phyloP scores from a whole-genome alignment of 139 green algal species.

The Chlamydomonas asymmetrica region DNA sequence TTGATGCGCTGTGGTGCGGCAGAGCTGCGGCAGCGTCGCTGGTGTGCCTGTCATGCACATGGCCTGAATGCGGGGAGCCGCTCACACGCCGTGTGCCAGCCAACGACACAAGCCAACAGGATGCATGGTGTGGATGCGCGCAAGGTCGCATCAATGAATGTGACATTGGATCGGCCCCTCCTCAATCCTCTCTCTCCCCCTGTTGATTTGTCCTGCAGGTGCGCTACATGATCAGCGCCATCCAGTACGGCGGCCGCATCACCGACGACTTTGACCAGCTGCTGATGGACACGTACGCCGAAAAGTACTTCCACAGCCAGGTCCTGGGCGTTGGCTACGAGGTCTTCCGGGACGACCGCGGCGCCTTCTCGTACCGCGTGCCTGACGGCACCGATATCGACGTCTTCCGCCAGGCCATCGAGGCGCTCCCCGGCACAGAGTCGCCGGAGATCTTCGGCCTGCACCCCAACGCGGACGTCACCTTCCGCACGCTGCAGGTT shows the following conservation, averaged over 20 bases:
- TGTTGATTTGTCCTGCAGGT: too few relatives aligned
- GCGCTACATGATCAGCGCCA: slow-evolving; percentile 91
- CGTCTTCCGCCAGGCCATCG: slow-evolving; percentile 75
- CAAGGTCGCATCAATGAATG: too few relatives aligned
- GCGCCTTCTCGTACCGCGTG: slow-evolving; percentile 68
- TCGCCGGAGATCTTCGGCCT: slow-evolving; percentile 93
- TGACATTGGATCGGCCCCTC: too few relatives aligned
- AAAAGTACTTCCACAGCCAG: slow-evolving; percentile 75
- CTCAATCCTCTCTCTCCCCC: too few relatives aligned
- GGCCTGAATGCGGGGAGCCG: too few relatives aligned
- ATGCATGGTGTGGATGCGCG: too few relatives aligned
- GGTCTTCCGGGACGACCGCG: slow-evolving; percentile 72
- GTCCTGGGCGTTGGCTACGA: slow-evolving; percentile 43
- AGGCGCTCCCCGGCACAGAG: slow-evolving; percentile 72
- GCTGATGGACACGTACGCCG: slow-evolving; percentile 91
- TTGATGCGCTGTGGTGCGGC: slow-evolving; percentile 58
- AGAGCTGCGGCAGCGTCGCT: too few relatives aligned
- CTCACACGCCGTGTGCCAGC: too few relatives aligned
- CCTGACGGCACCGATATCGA: slow-evolving; percentile 82
- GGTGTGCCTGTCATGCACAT: too few relatives aligned
- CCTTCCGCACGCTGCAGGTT: slow-evolving; percentile 89
- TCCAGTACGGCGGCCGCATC: slow-evolving; percentile 96
- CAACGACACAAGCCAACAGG: too few relatives aligned
- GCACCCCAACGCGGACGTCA: slow-evolving; percentile 94
- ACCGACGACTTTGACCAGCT: slow-evolving; percentile 94